Percentiles rank a stretch among this genome's conserved stretches.
phyloP scores from a whole-genome alignment of 805 yeast species.

The Pachysolen tannophilus region DNA sequence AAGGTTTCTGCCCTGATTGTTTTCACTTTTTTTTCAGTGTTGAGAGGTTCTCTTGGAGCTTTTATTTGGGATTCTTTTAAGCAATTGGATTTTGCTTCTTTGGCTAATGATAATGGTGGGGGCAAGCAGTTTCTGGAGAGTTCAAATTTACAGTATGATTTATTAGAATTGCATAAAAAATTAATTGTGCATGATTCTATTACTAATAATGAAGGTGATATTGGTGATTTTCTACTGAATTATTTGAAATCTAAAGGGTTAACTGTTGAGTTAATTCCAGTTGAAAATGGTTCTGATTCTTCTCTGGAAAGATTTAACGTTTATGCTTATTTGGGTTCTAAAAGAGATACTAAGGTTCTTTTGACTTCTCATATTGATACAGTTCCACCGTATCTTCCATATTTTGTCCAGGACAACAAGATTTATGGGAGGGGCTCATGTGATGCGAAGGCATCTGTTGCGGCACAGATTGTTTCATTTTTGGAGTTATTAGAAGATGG shows the following conservation, averaged over 20 bases:
- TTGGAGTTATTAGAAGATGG: conserved; percentile 34
- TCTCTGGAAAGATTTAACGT: conserved; percentile 48
- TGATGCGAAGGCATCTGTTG: conserved; percentile 69
- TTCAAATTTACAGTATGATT: too few relatives aligned
- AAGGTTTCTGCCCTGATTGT: too few relatives aligned
- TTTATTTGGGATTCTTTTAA: too few relatives aligned
- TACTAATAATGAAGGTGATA: conserved; percentile 26
- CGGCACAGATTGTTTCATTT: conserved; percentile 50
- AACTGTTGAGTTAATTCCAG: conserved; percentile 39
- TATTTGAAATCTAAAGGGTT: conserved; percentile 37
- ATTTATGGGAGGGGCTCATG: conserved; percentile 62
- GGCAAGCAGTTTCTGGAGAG: too few relatives aligned
- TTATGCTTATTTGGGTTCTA: conserved; percentile 45
- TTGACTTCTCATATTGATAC: conserved; percentile 66
- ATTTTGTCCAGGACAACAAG: conserved; percentile 34
- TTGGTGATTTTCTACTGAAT: conserved; percentile 27
- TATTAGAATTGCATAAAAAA: conserved; percentile 25
- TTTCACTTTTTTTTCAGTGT: too few relatives aligned
- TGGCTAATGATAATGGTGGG: too few relatives aligned
- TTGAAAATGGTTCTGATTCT: conserved; percentile 20
- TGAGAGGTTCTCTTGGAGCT: too few relatives aligned
- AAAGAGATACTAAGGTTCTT: conserved; percentile 38
- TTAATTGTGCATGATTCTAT: conserved; percentile 28
- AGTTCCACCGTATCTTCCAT: conserved; percentile 59
- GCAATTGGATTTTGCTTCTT: too few relatives aligned